phyloP scores from a whole-genome alignment of 805 yeast genomes.

The Starmerella cellae region DNA sequence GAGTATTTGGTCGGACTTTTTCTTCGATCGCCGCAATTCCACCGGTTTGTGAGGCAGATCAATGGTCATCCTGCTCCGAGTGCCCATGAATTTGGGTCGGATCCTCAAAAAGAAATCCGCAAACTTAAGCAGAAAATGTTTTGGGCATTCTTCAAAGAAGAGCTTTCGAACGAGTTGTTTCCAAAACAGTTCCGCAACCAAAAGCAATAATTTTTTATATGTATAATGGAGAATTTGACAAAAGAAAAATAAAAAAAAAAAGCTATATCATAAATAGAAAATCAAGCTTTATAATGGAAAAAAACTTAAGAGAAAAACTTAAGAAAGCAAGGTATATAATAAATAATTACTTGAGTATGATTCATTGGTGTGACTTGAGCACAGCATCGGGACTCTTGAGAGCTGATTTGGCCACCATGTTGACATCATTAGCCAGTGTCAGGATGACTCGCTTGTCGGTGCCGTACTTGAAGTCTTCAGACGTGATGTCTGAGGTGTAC shows the following conservation, averaged over 20 bases:
- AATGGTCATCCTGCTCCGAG: conserved; percentile 18
- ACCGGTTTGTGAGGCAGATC: conserved; percentile 19
- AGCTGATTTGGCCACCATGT: conserved; percentile 47
- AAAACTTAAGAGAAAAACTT: too few relatives aligned
- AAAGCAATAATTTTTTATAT: too few relatives aligned
- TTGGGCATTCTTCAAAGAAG: conserved; percentile 20
- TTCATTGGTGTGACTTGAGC: background rate
- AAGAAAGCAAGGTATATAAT: too few relatives aligned
- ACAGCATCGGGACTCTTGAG: conserved; percentile 42
- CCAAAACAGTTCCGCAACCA: conserved; percentile 6
- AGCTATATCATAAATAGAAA: too few relatives aligned
- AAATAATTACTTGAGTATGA: too few relatives aligned
- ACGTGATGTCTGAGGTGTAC: conserved; percentile 49
- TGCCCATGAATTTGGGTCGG: conserved; percentile 6
- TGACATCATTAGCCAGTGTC: conserved; percentile 64
- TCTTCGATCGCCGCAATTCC: conserved; percentile 22
- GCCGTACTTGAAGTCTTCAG: conserved; percentile 67
- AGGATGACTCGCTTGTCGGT: conserved; percentile 57
- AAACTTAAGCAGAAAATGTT: conserved; percentile 13
- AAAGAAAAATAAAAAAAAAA: too few relatives aligned
- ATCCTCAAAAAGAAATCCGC: conserved; percentile 9
- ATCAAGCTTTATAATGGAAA: too few relatives aligned
- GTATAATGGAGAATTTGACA: background rate
- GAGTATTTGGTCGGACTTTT: conserved; percentile 19
- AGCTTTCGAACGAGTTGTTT: conserved; percentile 18